Evolutionary conservation across 2,329 filamentous ascomycete species (phyloP).

Genomic region (Microsporum canis): DNA sequence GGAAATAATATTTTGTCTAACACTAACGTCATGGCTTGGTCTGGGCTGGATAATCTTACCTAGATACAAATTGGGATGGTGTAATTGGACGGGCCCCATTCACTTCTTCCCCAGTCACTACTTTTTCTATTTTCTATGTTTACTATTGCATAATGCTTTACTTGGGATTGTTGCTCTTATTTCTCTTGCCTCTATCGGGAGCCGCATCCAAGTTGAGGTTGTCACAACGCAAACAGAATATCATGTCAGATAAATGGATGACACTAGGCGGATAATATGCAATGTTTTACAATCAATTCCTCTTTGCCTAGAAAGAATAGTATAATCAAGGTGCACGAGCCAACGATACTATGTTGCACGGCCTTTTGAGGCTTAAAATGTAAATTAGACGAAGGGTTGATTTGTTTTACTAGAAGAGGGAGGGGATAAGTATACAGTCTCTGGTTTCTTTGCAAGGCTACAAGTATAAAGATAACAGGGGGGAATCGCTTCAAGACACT

Average conservation of each 20-base stretch:
- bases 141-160: not conserved
- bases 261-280: not conserved
- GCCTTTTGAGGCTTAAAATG: not conserved
- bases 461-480: not conserved
- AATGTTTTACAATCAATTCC: not conserved
- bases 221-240: not conserved
- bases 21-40: not conserved
- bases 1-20: not conserved
- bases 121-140: not conserved
- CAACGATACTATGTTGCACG: not conserved
- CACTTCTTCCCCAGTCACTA: not conserved
- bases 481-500: not conserved
- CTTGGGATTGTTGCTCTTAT: not conserved
- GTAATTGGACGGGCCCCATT: not conserved
- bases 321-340: not conserved
- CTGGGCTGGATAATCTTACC: not conserved
- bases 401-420: not conserved
- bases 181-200: not conserved
- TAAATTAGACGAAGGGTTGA: not conserved
- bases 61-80: not conserved
- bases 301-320: not conserved
- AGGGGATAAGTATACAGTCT: not conserved
- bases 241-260: not conserved
- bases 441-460: not conserved
- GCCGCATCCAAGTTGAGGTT: not conserved